These are phyloP conservation scores for Paraconiothyrium sp. DNA, from an alignment of 2,329 filamentous ascomycete species.

Conservation along the genomic window DNA sequence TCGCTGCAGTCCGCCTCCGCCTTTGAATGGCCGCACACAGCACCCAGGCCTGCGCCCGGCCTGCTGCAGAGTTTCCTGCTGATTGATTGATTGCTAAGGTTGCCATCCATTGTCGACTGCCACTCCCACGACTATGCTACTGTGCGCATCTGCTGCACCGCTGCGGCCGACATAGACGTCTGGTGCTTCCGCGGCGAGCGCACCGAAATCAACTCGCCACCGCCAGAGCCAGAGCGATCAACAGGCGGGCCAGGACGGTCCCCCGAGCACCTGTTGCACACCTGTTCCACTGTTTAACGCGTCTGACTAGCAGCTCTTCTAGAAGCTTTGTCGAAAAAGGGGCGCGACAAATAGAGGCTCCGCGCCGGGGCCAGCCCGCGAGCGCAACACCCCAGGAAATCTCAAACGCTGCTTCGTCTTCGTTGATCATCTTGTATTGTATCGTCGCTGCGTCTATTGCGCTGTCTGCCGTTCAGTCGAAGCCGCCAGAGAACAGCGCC, in stretches of 20 bases:
- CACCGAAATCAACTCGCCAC: not conserved
- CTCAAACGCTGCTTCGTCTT: constrained; percentile 40
- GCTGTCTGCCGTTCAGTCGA: not conserved
- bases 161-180: not conserved
- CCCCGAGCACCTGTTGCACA: constrained; percentile 12
- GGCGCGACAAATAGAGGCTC: constrained; percentile 33
- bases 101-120: not conserved
- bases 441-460: constrained; percentile 10
- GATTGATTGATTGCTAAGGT: not conserved
- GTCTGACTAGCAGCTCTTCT: constrained; percentile 47
- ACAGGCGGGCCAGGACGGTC: constrained; percentile 1
- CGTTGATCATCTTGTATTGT: constrained; percentile 15
- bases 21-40: constrained; percentile 3
- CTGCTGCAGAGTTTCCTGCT: not conserved
- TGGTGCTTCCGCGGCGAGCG: not conserved
- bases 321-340: constrained; percentile 50
- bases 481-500: not conserved
- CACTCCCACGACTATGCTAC: not conserved
- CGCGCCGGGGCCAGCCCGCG: constrained; percentile 28
- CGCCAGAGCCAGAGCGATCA: constrained; percentile 10
- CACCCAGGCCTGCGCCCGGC: not conserved
- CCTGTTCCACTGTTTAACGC: constrained; percentile 24
- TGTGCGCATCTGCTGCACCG: not conserved
- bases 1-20: constrained; percentile 11
- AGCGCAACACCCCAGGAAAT: constrained; percentile 24